Base-by-base conservation (phyloP, 2,329 filamentous ascomycete genomes). In the Colletotrichum lentis region DNA sequence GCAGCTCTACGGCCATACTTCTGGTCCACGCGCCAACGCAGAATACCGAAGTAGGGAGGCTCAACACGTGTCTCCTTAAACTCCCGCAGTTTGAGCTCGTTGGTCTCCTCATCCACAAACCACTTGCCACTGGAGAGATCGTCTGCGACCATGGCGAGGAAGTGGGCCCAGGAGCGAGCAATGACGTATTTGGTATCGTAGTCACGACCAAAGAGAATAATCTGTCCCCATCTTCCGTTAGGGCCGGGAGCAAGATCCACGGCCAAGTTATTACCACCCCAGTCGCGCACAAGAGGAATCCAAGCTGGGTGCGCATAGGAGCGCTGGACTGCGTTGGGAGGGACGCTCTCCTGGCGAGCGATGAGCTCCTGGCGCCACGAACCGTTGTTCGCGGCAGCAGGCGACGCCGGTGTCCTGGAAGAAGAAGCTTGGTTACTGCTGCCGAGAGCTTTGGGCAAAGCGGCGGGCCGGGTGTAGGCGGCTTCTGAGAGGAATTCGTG, bases 111-210 rank as follows among this genome's bases (percentile, higher is more conserved):
- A 72, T 98, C 94, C 61, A 99, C 91, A 74, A 89, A 92, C 84
- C 93, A 94, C 79, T 97, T 96, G 71, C 93, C 92, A 73, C 92
- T 96, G 81, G 87, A 89, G 74, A 99, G 83, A 76, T 99, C 96
- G 75, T 99, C 96, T 37, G 96, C 94, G 7, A 97, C 87, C 39
- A 90, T 87, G 58, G 94, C 94, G 22, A 99, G 81, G 76, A 99
- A 94, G 11, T 91, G 87, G 18, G 90, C 88, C 96, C 96, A 99
- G 1, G 95, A 98, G 69, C 92, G 89, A 37, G 96, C 92, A 64
- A 99, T 87, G 7, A 99, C 96, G 76, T 97, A 99, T 82, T 99
- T 99, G 80, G 93, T 97, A 77, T 99, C 96, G 80, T 97, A 99
- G 81, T 99, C 96, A 69, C 96, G 93, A 58, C 96, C 96, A 78